Evolutionary conservation across 768 basidiomycete genomes (phyloP), one percentile per base, ranked within the genome.

Genomic region (Cystofilobasidium capitatum): DNA sequence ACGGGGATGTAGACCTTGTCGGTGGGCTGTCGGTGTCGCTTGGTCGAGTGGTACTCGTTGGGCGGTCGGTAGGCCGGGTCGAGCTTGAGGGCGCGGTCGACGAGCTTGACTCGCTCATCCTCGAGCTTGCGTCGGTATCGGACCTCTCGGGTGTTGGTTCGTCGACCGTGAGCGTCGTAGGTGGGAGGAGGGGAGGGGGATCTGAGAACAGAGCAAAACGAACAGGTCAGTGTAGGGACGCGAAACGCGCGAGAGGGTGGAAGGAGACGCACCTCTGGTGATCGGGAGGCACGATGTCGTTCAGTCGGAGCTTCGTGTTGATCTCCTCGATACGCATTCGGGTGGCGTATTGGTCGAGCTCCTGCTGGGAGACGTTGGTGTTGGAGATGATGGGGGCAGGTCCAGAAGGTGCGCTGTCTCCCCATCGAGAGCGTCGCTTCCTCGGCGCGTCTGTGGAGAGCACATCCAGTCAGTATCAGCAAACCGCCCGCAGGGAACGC

Each of bases 1-100:
- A 97, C 93, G 45, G 96, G 96, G 69, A 99, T 97, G 77, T 98
- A 99, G 70, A 99, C 96, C 79, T 98, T 98, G 69, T 99, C 96
- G 39, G 89, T 88, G 17, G 94, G 93, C 57, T 91, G 85, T 68
- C 89, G 88, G 47, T 89, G 89, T 37, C 91, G 87, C 78, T 96
- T 94, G 76, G 91, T 87, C 76, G 91, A 88, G 71, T 91, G 88
- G 75, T 97, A 94, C 78, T 99, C 96, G 65, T 91, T 88, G 13
- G 96, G 96, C 63, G 96, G 92, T 47, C 89, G 89, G 82, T 94
- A 99, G 75, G 92, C 93, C 22, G 96, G 96, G 74, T 99, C 96
- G 70, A 89, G 89, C 79, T 94, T 94, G 85, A 98, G 88, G 39
- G 93, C 93, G 37, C 88, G 86, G 74, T 98, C 96, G 70, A 98